Evolutionary conservation across 2,329 filamentous ascomycete genomes (phyloP).

Genomic region (Cladosporium phlei): DNA sequence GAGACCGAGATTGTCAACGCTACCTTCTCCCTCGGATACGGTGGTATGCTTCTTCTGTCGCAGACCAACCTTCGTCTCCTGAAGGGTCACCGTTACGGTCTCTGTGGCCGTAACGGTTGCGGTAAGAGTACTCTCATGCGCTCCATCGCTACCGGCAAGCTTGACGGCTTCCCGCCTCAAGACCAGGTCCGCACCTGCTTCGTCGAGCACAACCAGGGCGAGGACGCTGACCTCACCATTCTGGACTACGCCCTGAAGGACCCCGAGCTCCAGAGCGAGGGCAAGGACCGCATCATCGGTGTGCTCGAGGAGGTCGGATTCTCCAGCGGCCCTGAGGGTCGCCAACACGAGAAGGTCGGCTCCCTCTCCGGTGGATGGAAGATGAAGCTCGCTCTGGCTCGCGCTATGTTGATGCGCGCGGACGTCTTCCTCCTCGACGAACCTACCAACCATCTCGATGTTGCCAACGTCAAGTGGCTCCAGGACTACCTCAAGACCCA

Average conservation of each 20-base stretch:
- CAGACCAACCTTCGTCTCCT: conserved; percentile 92
- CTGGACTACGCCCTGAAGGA: conserved; percentile 89
- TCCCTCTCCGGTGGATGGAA: conserved; percentile 98
- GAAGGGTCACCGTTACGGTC: conserved; percentile 94
- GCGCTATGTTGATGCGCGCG: conserved; percentile 95
- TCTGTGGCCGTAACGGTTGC: conserved; percentile 93
- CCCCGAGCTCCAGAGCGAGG: conserved; percentile 74
- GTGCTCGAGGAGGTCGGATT: conserved; percentile 93
- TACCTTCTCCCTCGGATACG: conserved; percentile 94
- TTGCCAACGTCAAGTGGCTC: conserved; percentile 92
- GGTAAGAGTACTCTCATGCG: conserved; percentile 99
- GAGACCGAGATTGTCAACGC: conserved; percentile 97
- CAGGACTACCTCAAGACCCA: conserved; percentile 94
- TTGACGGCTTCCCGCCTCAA: conserved; percentile 92
- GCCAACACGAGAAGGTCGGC: conserved; percentile 84
- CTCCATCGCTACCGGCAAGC: conserved; percentile 88
- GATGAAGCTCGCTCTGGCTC: conserved; percentile 96
- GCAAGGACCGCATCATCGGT: conserved; percentile 71
- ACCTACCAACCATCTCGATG: conserved; percentile 97
- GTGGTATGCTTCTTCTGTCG: conserved; percentile 92
- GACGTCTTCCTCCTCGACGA: conserved; percentile 95
- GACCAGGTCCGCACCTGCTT: conserved; percentile 94
- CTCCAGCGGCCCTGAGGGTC: conserved; percentile 79
- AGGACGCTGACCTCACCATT: conserved; percentile 94
- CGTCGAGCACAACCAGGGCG: conserved; percentile 98